These are phyloP conservation scores for Austroboletus niveus DNA, from an alignment of 1,284 basidiomycete genomes.

Conservation along the genomic window DNA sequence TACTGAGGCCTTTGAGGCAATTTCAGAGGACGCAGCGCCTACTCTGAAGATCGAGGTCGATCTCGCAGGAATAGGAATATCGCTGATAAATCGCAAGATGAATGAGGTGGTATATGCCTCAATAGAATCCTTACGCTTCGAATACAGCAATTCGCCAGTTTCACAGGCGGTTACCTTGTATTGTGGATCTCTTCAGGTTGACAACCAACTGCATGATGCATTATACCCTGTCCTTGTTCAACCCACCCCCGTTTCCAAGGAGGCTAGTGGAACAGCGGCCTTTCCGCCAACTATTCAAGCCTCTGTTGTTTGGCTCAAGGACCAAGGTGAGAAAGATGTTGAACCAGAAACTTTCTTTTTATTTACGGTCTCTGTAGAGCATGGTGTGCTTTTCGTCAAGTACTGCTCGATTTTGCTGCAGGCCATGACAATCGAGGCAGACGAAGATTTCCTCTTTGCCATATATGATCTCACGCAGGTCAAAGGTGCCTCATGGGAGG, in stretches of 20 bases:
- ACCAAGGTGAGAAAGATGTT: slow-evolving; percentile 63
- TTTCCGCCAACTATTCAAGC: slow-evolving; percentile 88
- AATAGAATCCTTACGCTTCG: slow-evolving; percentile 78
- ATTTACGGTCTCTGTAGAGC: slow-evolving; percentile 50
- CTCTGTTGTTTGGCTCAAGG: slow-evolving; percentile 89
- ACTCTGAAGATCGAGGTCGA: slow-evolving; percentile 73
- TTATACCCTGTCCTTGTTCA: slow-evolving; percentile 95
- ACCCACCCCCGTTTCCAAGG: slow-evolving; percentile 88
- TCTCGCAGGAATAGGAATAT: slow-evolving; percentile 91
- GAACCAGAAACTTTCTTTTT: background rate
- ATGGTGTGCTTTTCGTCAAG: slow-evolving; percentile 96
- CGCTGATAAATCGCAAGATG: slow-evolving; percentile 85
- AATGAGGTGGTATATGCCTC: slow-evolving; percentile 92
- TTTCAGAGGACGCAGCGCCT: slow-evolving; percentile 74
- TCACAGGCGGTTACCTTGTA: slow-evolving; percentile 82
- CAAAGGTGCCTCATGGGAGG: slow-evolving; percentile 87
- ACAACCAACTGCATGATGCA: slow-evolving; percentile 97
- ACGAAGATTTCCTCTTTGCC: slow-evolving; percentile 96
- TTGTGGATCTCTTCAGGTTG: slow-evolving; percentile 92
- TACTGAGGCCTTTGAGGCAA: slow-evolving; percentile 84
- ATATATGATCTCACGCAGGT: slow-evolving; percentile 92
- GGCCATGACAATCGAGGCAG: slow-evolving; percentile 92
- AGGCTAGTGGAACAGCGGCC: slow-evolving; percentile 75
- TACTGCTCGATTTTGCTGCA: slow-evolving; percentile 95
- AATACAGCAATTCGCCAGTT: slow-evolving; percentile 81